Conservation (phyloP, 768 basidiomycete genomes). For the Botryobasidium botryosum region DNA sequence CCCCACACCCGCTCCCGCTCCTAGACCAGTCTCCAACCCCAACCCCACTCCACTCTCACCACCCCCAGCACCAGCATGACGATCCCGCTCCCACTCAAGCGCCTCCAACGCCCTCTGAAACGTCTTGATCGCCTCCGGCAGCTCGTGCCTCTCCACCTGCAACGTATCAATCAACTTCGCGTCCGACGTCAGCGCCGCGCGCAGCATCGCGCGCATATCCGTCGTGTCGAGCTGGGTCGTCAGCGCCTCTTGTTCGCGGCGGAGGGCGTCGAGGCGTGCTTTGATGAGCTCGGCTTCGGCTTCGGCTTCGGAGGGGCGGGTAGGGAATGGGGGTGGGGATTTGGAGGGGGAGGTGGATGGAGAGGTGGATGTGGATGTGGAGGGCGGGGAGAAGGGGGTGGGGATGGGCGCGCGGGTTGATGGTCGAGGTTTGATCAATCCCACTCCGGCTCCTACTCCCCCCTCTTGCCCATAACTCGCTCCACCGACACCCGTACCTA, state of each 20-base stretch:
- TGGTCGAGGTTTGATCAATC: too few species aligned
- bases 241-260: slow-evolving; percentile 29
- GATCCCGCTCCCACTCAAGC: too few species aligned
- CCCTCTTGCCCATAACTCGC: too few species aligned
- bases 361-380: slow-evolving; percentile 1
- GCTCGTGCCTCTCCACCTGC: slow-evolving; percentile 40
- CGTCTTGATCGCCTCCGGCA: slow-evolving; percentile 69
- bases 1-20: too few species aligned
- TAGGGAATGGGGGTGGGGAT: background rate
- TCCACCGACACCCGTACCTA: too few species aligned
- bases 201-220: slow-evolving; percentile 42
- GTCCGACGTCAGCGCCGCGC: slow-evolving; percentile 42
- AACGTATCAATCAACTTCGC: slow-evolving; percentile 44
- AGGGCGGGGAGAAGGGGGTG: too few species aligned
- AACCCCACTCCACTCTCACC: too few species aligned
- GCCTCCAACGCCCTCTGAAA: slow-evolving; percentile 43
- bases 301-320: background rate
- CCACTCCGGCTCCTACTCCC: too few species aligned
- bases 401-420: too few species aligned
- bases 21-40: too few species aligned
- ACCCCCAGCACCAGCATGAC: too few species aligned
- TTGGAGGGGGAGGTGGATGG: background rate
- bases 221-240: slow-evolving; percentile 34
- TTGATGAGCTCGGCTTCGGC: slow-evolving; percentile 14
- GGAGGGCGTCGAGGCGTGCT: slow-evolving; percentile 16